Evolutionary conservation across 805 yeast genomes (phyloP), one percentile per base, ranked within the genome.

Genomic region (Diddensiella caesifluorescens): DNA sequence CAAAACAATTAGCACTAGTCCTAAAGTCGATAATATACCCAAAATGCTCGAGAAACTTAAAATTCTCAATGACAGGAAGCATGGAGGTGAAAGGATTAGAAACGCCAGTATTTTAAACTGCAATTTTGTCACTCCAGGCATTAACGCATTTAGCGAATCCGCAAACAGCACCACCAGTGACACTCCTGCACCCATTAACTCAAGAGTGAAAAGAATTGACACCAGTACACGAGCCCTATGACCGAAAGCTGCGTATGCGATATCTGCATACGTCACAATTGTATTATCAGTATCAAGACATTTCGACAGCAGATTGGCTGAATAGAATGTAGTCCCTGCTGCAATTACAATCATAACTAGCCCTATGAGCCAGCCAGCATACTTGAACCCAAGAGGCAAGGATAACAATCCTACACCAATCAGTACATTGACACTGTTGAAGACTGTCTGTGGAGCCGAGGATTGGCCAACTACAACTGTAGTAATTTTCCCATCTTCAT

Each of bases 221-320:
- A 88, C 83, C 26, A 82, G 59, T 3, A 84, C 68, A 53, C 95
- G 74, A 2, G 92, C 95, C 23, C 68, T 68, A 2, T 82, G 67
- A 1, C 95, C 95, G 56, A 81, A 86, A 0, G 89, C 83, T n/a
- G 86, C 84, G 53, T 76, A 80, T 3, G 94, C 95, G 37, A 88
- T 69, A 64, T 88, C 96, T 0, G 95, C 94, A 60, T 87, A 88
- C 0, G 95, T 83, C 70, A 82, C 79, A 40, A 87, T 64, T 0
- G 92, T 80, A 12, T 75, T 80, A 63, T 87, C 92, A 1, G 87
- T 80, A 48, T 81, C 87, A 72, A 87, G 72, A 50, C 95, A 79
- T 45, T 74, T 71, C 10, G 90, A 80, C 44, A 88, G 67, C 38
- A 86, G 65, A 4, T 71, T 71, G 5, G 95, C 95, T 1, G 92